Evolutionary conservation across 106 monocot species (phyloP), one percentile per base, ranked within the genome.

Genomic region (Acorus gramineus): DNA sequence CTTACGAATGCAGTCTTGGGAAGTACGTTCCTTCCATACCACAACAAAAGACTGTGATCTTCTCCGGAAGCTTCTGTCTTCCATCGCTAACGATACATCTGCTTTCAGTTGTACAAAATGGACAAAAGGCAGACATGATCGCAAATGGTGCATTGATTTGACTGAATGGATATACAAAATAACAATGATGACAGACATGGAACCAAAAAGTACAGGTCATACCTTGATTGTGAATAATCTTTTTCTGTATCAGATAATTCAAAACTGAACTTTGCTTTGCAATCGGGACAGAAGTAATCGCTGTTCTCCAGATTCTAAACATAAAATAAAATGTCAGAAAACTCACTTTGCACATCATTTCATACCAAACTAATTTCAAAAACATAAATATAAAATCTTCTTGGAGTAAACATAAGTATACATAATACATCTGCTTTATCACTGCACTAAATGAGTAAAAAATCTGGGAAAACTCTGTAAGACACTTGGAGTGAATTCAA

Each of bases 251-350:
- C 75, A 28, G 77, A 55, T 45, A 67, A 52, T 71, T 77, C 71
- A n/a, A 57, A 77, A 58, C 68, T 80, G 48, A 57, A 77, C 61
- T 85, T 91, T 44, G 73, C 49, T 57, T 81, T 92, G 83, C 98
- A 98, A 10, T 92, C 83, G 46, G 92, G 92, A 60, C 92, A 98
- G 71, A 76, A 89, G 64, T 98, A 98, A 56, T 87, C 72, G 14
- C 63, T 63, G 48, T 62, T 61, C 66, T 84, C 85, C 66, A 79
- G 73, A 73, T 85, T 88, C 98, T 98, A 50, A 61, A 70, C 28
- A 66, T 44, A 62, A 28, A 52, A 52, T 69, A 11, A 44, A 51
- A 4, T 48, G 7, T 4, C 59, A 66, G 65, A 65, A 46, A 44
- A 53, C 4, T 13, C 9, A 47, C 6, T 69, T 6, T 66, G 44